Base-by-base conservation (phyloP, 1,284 basidiomycete genomes). In the Sparassis latifolia region DNA sequence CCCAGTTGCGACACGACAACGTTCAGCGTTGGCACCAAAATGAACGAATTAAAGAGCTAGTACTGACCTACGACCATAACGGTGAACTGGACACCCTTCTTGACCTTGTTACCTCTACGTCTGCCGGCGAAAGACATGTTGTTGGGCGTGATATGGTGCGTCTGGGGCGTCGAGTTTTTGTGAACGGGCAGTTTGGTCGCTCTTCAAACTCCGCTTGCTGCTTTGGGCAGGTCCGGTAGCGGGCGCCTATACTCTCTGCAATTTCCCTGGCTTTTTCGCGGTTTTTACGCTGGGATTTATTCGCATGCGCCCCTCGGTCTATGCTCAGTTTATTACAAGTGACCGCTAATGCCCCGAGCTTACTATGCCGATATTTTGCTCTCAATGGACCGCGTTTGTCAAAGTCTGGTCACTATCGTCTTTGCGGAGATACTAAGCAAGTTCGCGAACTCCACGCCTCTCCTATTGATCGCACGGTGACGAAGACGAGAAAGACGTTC, bases 41-140 rank as follows among this genome's bases (percentile, higher is more conserved):
- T 44, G 44, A 47, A 52, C 51, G 51, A 44, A 42, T 46, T 51
- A 48, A 44, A 44, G 52, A 12, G 42, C 48, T 41, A 50, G 32
- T 43, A 76, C 84, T 58, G 53, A 94, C 92, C 92, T 64, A 95
- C 92, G 49, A 95, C 66, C 65, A 65, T 65, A 53, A 66, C 62
- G 54, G 66, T 67, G 76, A 96, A 92, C 76, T 95, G 93, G 50
- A 96, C 89, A 70, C 92, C 92, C 82, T 96, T 96, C 77, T 96
- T 97, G 70, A 90, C 92, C 72, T 94, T 94, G 77, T 94, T 96
- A 73, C 86, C 88, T 69, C 89, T 82, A 66, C 89, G 86, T 74
- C 87, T 83, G 66, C 87, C 85, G 61, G 89, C 85, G 66, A 86
- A 87, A 63, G 86, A 88, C 86, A 89, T 89, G 71, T 63, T 77